Base-by-base conservation (phyloP, 225 moss, liverwort and hornwort species). In the Polytrichum commune region DNA sequence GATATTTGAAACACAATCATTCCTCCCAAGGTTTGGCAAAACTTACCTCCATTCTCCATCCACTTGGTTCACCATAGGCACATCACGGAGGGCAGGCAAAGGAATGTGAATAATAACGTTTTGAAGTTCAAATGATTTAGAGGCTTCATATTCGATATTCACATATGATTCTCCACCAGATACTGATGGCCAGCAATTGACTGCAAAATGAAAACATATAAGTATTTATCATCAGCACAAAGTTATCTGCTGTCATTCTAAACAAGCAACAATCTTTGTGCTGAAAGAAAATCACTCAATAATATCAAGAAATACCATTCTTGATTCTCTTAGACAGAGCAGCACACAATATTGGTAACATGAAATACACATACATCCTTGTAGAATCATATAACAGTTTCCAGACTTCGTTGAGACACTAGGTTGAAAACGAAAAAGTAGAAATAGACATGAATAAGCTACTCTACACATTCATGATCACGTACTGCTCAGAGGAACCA, bases 131-230 rank as follows among this genome's bases (percentile, higher is more conserved):
- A 98, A 93, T 29, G 79, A 64, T 63, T 85, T 89, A 19, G 90
- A 91, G 6, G 95, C 95, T 72, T 95, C 93, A 72, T 98, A 98
- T 76, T 98, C 98, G 57, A 98, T 95, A 81, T 93, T 95, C 66
- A 98, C 91, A 65, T 83, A 84, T 18, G 92, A 85, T 72, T 98
- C 95, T 66, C 91, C 98, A 80, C 93, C 91, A 56, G 95, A 95
- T 46, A 95, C 84, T 19, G 98, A 93, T 53, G 95, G 98, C 98
- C 98, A 98, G 74, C 98, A 98, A 72, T 89, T 95, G 81, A 98
- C 98, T 98, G 95, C 60, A 75, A 74, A 22, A 23, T 16, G 16
- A 10, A 3, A 24, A 58, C 22, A 58, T 23, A 58, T 8, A 58
- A 58, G 5, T 20, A 20, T n/a, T 1, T 23, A 46, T 16, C 46